Evolutionary conservation across 2,329 filamentous ascomycete genomes (phyloP), one percentile per base, ranked within the genome.

Genomic region (Plectosphaerella sp.): DNA sequence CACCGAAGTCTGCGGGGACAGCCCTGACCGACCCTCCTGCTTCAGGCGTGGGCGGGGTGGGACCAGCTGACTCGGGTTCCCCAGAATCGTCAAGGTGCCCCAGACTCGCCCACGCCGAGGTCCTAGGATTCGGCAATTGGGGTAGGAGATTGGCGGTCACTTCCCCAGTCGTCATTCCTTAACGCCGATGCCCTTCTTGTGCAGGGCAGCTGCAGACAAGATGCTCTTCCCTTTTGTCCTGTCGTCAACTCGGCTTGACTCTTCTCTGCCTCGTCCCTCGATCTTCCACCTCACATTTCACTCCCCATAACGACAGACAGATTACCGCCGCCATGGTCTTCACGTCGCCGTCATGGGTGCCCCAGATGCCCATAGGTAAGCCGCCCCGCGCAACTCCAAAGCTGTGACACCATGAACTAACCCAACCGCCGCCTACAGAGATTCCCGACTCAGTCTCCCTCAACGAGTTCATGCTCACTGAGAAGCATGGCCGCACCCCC

Each of bases 391-490:
- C 39, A 11, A 42, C 25, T 22, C 10, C 25, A 45, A 22, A 33
- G 28, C 28, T 33, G 36, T 25, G 35, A 39, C 20, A 18, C 12
- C n/a, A n/a, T 16, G 42, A 36, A 42, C 4, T 4, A 2, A 6
- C 12, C 47, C 20, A 10, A 42, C 47, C 6, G 2, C 8, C 7
- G 20, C 8, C 24, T 3, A 33, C 65, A 69, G 79, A 86, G 35
- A 76, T 86, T 10, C 89, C 89, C 15, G 89, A 94, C 67, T 83
- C 83, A 28, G 78, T 95, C 59, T 78, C 89, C 5, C 78, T 95
- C 53, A 79, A 79, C 58, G 83, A 93, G 49, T 95, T 95, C 68
- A 85, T 95, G 73, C 80, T 85, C 55, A 80, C 85, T 60, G 89
- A 93, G 60, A 71, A 77, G 45, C 80, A 89, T 62, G 89, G 88